phyloP scores from a whole-genome alignment of 768 basidiomycete genomes.

The Trametes elegans region DNA sequence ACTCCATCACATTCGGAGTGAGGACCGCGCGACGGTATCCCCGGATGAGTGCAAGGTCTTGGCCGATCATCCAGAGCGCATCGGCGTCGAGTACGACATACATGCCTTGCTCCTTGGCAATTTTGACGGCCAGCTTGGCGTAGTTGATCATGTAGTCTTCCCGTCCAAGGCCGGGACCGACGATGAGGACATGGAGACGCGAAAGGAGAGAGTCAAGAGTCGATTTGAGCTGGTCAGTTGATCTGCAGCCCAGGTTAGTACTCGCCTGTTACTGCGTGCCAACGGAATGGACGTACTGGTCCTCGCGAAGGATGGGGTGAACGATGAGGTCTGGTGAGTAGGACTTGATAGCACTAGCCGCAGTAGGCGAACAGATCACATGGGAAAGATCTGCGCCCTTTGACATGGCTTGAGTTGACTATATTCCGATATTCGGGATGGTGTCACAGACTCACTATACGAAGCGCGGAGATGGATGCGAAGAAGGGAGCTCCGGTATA shows the following conservation, averaged over 20 bases:
- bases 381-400: constrained; percentile 94
- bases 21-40: constrained; percentile 88
- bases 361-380: constrained; percentile 93
- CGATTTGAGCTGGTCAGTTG: constrained; percentile 44
- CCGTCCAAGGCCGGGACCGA: constrained; percentile 93
- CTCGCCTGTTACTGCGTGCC: not conserved
- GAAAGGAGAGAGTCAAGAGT: constrained; percentile 68
- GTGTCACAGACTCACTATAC: constrained; percentile 57
- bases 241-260: constrained; percentile 33
- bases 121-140: constrained; percentile 69
- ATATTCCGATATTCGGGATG: not conserved
- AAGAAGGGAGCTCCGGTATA: constrained; percentile 98
- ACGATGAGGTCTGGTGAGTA: constrained; percentile 98
- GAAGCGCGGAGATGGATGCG: constrained; percentile 85
- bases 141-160: constrained; percentile 86
- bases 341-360: constrained; percentile 91
- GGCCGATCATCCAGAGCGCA: constrained; percentile 79
- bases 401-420: not conserved
- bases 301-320: constrained; percentile 82
- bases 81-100: constrained; percentile 95
- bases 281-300: constrained; percentile 46
- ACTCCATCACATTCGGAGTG: constrained; percentile 95
- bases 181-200: constrained; percentile 87
- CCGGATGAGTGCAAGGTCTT: constrained; percentile 67
- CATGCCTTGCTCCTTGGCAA: constrained; percentile 76